Evolutionary conservation across 2,329 filamentous ascomycete species (phyloP).

Genomic region (Colletotrichum neosansevieriae): DNA sequence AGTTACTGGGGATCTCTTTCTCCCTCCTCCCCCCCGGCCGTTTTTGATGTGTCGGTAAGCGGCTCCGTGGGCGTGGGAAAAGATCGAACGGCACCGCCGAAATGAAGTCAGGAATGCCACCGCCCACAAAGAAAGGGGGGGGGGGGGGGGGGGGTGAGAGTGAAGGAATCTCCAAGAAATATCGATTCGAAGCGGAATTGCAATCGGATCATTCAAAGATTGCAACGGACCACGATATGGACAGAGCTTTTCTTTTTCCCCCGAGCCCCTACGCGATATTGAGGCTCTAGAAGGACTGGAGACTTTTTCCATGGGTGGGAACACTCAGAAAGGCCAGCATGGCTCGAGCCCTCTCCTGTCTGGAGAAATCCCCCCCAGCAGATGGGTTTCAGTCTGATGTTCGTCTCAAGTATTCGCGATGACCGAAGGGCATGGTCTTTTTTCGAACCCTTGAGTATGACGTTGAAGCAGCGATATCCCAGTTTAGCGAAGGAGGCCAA

Average conservation of each 20-base stretch:
- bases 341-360: conserved; percentile 22
- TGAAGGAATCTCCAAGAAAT: no score
- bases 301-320: conserved; percentile 2
- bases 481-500: neutral
- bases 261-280: neutral
- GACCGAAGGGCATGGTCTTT: conserved; percentile 14
- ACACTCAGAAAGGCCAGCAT: conserved; percentile 8
- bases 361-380: no score
- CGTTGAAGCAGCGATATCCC: conserved; percentile 27
- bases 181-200: neutral
- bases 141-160: neutral
- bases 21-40: neutral
- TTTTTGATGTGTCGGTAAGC: neutral
- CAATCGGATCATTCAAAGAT: neutral
- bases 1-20: neutral
- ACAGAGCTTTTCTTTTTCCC: neutral
- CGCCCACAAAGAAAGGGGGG: neutral
- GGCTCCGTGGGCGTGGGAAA: conserved; percentile 11
- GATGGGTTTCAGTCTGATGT: conserved; percentile 36
- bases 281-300: conserved; percentile 22
- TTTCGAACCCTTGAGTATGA: neutral
- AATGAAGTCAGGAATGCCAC: conserved; percentile 20
- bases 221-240: conserved; percentile 4
- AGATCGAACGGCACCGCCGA: conserved; percentile 28
- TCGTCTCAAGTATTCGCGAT: conserved; percentile 26